Evolutionary conservation across 2,329 filamentous ascomycete species (phyloP), one percentile per base, ranked within the genome.

Genomic region (Fusarium tanahbumbuense): DNA sequence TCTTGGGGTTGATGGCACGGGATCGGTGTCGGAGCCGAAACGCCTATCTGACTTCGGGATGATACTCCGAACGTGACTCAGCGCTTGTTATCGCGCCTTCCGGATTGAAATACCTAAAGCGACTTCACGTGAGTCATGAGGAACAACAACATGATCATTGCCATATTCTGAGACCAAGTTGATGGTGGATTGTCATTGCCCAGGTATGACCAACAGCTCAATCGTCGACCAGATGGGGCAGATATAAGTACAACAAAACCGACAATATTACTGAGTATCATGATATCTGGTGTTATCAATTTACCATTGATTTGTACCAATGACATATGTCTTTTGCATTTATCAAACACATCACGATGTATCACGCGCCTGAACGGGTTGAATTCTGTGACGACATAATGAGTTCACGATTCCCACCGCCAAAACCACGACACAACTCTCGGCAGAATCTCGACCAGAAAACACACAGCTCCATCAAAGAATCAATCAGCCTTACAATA

Each of bases 21-120:
- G 12, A 7, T 48, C 60, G 60, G 60, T n/a, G 12, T 32, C n/a
- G 30, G 28, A 20, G 40, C 60, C 60, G 60, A 64, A 10, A 37
- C 34, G 22, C 37, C 28, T 45, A 16, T 40, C 30, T 23, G 22
- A 56, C 22, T n/a, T 65, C 62, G 62, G 62, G 11, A 20, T 18
- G 22, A 22, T 46, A 16, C 12, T 42, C 62, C 62, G 62, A 65
- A 52, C 28, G 18, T 65, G 60, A 65, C 40, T 65, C 62, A 65
- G 25, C 32, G 25, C 11, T 20, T 12, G 18, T 34, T 27, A 34
- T 22, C 32, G 44, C 60, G 62, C 60, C 53, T 20, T 65, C 32
- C 4, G 6, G 13, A 18, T 28, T 22, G 5, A 32, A 13, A 18
- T 18, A 20, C 18, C 15, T n/a, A 13, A 27, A n/a, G 4, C 40